These are phyloP conservation scores for Iberis amara DNA, from an alignment of 441 rosid species.

Conservation along the genomic window DNA sequence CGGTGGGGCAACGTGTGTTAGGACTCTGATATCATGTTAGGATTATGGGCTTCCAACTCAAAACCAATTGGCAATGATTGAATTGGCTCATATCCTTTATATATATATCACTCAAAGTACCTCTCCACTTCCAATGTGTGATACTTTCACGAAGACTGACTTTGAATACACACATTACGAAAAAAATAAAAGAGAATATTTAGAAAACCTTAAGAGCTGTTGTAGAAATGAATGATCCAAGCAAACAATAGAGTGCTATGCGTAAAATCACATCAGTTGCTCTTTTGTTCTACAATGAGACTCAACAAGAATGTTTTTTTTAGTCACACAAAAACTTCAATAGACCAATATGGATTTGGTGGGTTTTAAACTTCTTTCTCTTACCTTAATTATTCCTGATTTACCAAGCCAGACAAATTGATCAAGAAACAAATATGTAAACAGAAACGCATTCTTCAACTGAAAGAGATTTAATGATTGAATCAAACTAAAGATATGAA, in stretches of 20 bases:
- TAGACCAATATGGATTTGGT: not conserved
- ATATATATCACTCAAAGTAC: too few species aligned
- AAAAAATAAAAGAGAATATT: slow-evolving; percentile 4
- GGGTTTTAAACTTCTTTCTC: not conserved
- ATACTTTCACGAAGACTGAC: too few species aligned
- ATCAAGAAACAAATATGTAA: slow-evolving; percentile 91
- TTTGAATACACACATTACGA: too few species aligned
- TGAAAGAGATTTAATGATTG: slow-evolving; percentile 29
- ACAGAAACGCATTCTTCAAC: slow-evolving; percentile 86
- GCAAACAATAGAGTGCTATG: slow-evolving; percentile 88
- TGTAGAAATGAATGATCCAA: slow-evolving; percentile 74
- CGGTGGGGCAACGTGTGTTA: too few species aligned
- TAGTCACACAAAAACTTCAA: not conserved
- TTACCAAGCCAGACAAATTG: slow-evolving; percentile 96
- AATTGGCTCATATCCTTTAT: too few species aligned
- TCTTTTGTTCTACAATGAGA: slow-evolving; percentile 65
- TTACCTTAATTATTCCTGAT: slow-evolving; percentile 85
- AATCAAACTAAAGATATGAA: not conserved
- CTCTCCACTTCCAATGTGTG: too few species aligned
- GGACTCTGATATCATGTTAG: too few species aligned
- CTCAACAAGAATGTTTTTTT: slow-evolving; percentile 2
- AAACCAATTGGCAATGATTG: too few species aligned
- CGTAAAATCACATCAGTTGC: slow-evolving; percentile 73
- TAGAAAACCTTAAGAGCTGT: slow-evolving; percentile 77
- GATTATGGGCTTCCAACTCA: too few species aligned